Conservation (phyloP, 345 rosid species). For the Salix purpurea region DNA sequence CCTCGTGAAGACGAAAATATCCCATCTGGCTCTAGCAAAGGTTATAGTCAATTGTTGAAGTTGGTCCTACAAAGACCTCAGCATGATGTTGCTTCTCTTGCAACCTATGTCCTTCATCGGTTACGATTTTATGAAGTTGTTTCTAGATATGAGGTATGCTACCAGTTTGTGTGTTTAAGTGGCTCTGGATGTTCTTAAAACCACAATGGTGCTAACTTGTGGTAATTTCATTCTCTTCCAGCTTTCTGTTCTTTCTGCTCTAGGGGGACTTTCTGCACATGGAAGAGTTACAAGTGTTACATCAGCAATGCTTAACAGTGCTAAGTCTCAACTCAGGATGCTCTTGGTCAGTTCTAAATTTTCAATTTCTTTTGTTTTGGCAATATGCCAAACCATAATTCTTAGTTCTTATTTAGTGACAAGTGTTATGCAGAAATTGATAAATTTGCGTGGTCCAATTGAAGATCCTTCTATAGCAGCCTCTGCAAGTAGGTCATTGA, state of each 20-base stretch:
- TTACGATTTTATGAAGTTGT: slow-evolving; percentile 82
- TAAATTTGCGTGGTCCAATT: slow-evolving; percentile 61
- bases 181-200: background rate
- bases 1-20: slow-evolving; percentile 78
- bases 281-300: slow-evolving; percentile 34
- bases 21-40: slow-evolving; percentile 71
- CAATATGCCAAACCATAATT: slow-evolving; percentile 15
- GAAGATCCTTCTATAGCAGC: slow-evolving; percentile 92
- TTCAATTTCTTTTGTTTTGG: slow-evolving; percentile 21
- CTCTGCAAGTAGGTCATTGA: slow-evolving; percentile 56
- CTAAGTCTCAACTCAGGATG: slow-evolving; percentile 68
- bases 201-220: slow-evolving; percentile 1
- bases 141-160: slow-evolving; percentile 83
- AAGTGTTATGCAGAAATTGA: slow-evolving; percentile 64
- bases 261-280: slow-evolving; percentile 51
- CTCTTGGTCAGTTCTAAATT: slow-evolving; percentile 59
- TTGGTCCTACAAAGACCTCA: slow-evolving; percentile 72
- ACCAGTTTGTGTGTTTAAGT: slow-evolving; percentile 9
- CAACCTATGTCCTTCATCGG: slow-evolving; percentile 74
- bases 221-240: slow-evolving; percentile 38
- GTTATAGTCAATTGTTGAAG: slow-evolving; percentile 69
- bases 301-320: slow-evolving; percentile 45
- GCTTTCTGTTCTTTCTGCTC: slow-evolving; percentile 62
- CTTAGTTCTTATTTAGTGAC: slow-evolving; percentile 28
- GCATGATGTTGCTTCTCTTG: slow-evolving; percentile 82